These are phyloP conservation scores for Schwanniomyces polymorphus DNA, from an alignment of 805 yeast species.

Conservation along the genomic window DNA sequence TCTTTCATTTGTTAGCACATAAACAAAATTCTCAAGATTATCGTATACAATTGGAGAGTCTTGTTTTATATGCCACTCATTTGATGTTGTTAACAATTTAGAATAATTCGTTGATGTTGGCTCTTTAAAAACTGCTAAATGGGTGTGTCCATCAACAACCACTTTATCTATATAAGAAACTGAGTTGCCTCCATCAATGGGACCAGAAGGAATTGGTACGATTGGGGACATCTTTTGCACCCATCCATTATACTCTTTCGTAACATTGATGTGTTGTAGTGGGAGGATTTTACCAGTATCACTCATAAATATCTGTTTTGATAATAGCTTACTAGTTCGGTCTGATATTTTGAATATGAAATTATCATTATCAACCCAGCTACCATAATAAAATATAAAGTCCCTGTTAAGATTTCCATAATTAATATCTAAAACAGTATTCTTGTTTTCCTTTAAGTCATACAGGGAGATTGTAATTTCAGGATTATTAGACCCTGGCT, in stretches of 20 bases:
- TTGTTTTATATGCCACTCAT: slow-evolving; percentile 80
- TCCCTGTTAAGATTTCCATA: slow-evolving; percentile 33
- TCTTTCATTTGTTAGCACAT: slow-evolving; percentile 67
- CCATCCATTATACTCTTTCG: slow-evolving; percentile 55
- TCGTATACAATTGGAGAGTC: slow-evolving; percentile 61
- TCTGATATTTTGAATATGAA: slow-evolving; percentile 65
- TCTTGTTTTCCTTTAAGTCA: slow-evolving; percentile 22
- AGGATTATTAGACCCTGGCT: slow-evolving; percentile 70
- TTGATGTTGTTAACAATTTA: slow-evolving; percentile 52
- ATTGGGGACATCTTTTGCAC: slow-evolving; percentile 44
- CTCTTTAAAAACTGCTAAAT: slow-evolving; percentile 77
- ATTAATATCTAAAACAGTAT: slow-evolving; percentile 7
- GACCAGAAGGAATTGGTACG: slow-evolving; percentile 15
- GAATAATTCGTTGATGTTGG: slow-evolving; percentile 42
- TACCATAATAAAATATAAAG: slow-evolving; percentile 57
- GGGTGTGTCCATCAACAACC: slow-evolving; percentile 56
- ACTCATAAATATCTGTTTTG: slow-evolving; percentile 47
- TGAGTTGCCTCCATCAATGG: slow-evolving; percentile 16
- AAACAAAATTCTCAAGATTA: slow-evolving; percentile 42
- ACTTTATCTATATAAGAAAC: slow-evolving; percentile 75
- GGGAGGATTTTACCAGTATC: slow-evolving; percentile 24
- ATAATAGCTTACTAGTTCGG: slow-evolving; percentile 55
- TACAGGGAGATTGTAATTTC: slow-evolving; percentile 44
- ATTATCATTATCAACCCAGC: slow-evolving; percentile 54
- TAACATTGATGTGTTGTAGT: slow-evolving; percentile 34